A percentile compares a stretch with the other conserved stretches of the same genome.
Evolutionary conservation across 192 early-diverging fungal species (phyloP).

Genomic region (Podila minutissima): DNA sequence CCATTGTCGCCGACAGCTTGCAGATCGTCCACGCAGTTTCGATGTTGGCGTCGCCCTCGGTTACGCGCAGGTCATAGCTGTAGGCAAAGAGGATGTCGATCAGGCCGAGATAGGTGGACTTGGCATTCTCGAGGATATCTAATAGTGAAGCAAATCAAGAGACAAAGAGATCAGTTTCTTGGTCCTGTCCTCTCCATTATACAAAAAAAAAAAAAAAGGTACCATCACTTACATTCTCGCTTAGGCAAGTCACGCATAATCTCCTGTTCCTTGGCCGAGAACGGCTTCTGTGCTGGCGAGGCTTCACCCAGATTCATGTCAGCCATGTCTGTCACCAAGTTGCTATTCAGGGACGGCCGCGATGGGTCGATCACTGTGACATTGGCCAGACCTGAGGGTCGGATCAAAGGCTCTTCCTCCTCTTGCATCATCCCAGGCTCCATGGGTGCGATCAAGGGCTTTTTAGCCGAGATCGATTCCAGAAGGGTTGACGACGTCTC

Average conservation of each 20-base stretch:
- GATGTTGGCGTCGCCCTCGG: slow-evolving; percentile 84
- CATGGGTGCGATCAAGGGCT: neutral
- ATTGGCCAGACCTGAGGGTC: slow-evolving; percentile 9
- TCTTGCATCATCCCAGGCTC: neutral
- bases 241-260: slow-evolving; percentile 83
- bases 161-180: too few species aligned
- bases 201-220: neutral
- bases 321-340: slow-evolving; percentile 22
- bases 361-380: slow-evolving; percentile 29
- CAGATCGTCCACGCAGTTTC: slow-evolving; percentile 94
- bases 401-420: neutral
- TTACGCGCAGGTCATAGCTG: slow-evolving; percentile 86
- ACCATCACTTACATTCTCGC: slow-evolving; percentile 70
- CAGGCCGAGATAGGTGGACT: slow-evolving; percentile 82
- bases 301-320: slow-evolving; percentile 30
- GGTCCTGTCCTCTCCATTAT: too few species aligned
- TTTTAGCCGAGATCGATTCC: neutral
- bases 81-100: slow-evolving; percentile 95
- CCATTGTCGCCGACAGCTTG: slow-evolving; percentile 80
- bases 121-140: slow-evolving; percentile 74
- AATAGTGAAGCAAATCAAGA: neutral
- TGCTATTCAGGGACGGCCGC: slow-evolving; percentile 1
- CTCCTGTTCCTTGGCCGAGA: slow-evolving; percentile 76
- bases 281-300: slow-evolving; percentile 30
- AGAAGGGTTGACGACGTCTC: neutral